phyloP scores from a whole-genome alignment of 2,329 filamentous ascomycete genomes.

The Teratosphaeria pseudoeucalypti region DNA sequence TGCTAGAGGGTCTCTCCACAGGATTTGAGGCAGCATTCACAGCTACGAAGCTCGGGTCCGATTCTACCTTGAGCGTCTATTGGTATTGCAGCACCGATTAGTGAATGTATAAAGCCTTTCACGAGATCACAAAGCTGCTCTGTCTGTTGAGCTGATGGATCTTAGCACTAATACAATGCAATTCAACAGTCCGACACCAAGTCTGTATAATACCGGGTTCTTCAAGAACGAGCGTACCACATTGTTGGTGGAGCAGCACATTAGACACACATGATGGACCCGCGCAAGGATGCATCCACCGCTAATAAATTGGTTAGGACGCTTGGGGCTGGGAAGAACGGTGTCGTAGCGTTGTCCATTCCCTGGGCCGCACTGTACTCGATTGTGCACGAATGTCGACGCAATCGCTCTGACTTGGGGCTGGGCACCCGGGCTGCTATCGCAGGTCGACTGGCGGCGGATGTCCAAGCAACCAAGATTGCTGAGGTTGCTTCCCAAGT shows the following conservation, averaged over 20 bases:
- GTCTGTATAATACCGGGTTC: background rate
- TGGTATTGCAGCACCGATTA: background rate
- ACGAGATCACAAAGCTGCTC: background rate
- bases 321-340: background rate
- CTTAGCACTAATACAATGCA: background rate
- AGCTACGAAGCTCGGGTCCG: background rate
- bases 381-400: background rate
- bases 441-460: background rate
- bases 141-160: background rate
- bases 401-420: background rate
- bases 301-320: background rate
- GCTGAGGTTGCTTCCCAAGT: background rate
- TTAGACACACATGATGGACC: background rate
- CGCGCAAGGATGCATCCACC: background rate
- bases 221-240: background rate
- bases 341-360: background rate
- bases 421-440: background rate
- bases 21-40: background rate
- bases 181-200: background rate
- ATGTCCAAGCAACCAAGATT: background rate
- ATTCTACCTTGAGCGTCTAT: background rate
- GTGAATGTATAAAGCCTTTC: background rate
- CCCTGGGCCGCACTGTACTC: background rate
- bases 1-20: background rate
- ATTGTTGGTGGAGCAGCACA: background rate